phyloP scores from a whole-genome alignment of 495 filamentous ascomycete species.

The Letharia columbiana region DNA sequence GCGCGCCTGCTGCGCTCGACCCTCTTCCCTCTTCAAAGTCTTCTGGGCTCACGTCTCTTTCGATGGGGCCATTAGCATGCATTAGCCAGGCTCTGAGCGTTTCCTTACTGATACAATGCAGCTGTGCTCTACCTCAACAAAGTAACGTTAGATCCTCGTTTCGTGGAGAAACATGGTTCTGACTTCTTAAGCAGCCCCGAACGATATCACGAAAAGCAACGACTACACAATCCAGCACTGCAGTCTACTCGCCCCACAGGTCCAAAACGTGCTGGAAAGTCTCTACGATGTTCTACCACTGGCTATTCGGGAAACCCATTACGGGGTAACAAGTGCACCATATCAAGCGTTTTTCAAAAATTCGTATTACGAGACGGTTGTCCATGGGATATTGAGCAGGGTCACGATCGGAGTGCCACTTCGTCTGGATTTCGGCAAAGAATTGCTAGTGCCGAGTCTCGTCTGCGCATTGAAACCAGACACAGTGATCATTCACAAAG shows the following conservation, averaged over 20 bases:
- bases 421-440: not conserved
- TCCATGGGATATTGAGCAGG: not conserved
- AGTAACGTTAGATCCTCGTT: not conserved
- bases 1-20: not conserved
- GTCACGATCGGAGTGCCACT: not conserved
- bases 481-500: not conserved
- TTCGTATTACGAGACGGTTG: not conserved
- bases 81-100: not conserved
- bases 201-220: not conserved
- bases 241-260: not conserved
- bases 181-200: not conserved
- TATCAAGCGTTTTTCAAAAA: not conserved
- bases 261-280: not conserved
- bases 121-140: not conserved
- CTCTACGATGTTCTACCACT: not conserved
- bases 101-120: not conserved
- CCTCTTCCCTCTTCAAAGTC: not conserved
- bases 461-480: not conserved
- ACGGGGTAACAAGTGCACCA: not conserved
- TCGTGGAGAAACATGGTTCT: not conserved
- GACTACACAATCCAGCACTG: not conserved
- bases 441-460: not conserved
- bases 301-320: not conserved
- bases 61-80: not conserved
- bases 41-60: not conserved